Base-by-base conservation (phyloP, 192 early-diverging fungal genomes). In the Coemansia aciculifera region DNA sequence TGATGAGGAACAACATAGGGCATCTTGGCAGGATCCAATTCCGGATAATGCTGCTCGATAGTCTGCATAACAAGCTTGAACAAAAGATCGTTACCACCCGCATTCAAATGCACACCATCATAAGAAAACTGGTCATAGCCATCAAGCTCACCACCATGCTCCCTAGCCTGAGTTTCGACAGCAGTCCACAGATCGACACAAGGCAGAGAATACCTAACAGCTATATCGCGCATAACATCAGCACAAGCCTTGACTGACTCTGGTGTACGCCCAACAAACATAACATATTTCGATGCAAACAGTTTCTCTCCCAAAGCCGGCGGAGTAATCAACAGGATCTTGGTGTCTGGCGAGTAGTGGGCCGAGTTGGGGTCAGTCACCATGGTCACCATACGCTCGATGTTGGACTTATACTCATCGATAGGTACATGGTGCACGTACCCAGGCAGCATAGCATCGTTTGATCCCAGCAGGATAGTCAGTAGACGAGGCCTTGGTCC, bases 41-140 rank as follows among this genome's bases (percentile, higher is more conserved):
- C 67, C 2, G 80, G 72, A 24, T 29, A 64, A 36, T 59, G 40
- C 2, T 1, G 1, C 15, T 34, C 19, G 8, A 83, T 68, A 0
- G 72, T 43, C 6, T 64, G 37, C 39, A 51, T 62, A 10, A 83
- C 19, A 24, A 74, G 51, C 5, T 9, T 27, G 37, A 74, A 73
- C 54, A 83, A 37, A 15, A 83, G 38, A 17, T 74, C 62, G 42
- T 83, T 83, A 15, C 80, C 80, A n/a, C 51, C 62, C 29, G 62
- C 69, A 39, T 69, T 83, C 6, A 83, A 59, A 24, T 83, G 80
- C 27, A 83, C 40, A 1, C 72, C 80, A 36, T 83, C 80, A 15
- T 24, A 57, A 48, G 60, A n/a, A 38, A 48, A 77, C 15, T 46
- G 32, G 11, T 69, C 75, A 19, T 72, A 72, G 1, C 69, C 66